Conservation (phyloP, 2,329 filamentous ascomycete species). For the Alternaria sp. region DNA sequence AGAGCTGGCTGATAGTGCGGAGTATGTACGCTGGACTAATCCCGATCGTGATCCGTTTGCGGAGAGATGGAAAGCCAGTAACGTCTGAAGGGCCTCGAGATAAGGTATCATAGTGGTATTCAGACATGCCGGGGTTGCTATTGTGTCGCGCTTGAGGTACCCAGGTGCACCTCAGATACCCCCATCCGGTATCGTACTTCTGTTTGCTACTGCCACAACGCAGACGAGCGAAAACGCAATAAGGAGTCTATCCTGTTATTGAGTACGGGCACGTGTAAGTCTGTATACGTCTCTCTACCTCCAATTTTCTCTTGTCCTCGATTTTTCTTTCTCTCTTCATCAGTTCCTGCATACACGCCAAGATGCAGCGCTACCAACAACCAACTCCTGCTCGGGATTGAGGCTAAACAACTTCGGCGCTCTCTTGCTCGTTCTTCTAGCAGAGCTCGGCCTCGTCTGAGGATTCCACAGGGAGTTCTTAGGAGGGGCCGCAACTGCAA, state of each 20-base stretch:
- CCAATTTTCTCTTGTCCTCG: background rate
- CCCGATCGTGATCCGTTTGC: slow-evolving; percentile 64
- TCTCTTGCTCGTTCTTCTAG: slow-evolving; percentile 22
- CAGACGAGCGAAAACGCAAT: background rate
- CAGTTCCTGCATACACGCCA: too few relatives aligned
- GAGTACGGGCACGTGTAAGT: background rate
- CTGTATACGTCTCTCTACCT: background rate
- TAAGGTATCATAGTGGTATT: background rate
- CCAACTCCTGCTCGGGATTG: fast-evolving
- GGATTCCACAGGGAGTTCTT: slow-evolving; percentile 29
- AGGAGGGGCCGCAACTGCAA: slow-evolving; percentile 11
- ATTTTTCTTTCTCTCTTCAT: too few relatives aligned
- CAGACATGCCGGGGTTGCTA: background rate
- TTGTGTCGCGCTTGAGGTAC: too few relatives aligned
- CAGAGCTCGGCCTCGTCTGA: slow-evolving; percentile 23
- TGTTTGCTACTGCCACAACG: background rate
- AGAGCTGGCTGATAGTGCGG: slow-evolving; percentile 59
- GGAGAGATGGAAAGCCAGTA: slow-evolving; percentile 31
- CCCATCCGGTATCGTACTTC: too few relatives aligned
- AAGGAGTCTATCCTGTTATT: too few relatives aligned
- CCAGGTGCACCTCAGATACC: background rate
- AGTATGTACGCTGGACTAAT: slow-evolving; percentile 65
- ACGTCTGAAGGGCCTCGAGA: background rate
- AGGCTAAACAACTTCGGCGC: background rate
- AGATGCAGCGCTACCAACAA: background rate